phyloP scores from a whole-genome alignment of 2,329 filamentous ascomycete species.

The Aspergillus brunneoviolaceus region DNA sequence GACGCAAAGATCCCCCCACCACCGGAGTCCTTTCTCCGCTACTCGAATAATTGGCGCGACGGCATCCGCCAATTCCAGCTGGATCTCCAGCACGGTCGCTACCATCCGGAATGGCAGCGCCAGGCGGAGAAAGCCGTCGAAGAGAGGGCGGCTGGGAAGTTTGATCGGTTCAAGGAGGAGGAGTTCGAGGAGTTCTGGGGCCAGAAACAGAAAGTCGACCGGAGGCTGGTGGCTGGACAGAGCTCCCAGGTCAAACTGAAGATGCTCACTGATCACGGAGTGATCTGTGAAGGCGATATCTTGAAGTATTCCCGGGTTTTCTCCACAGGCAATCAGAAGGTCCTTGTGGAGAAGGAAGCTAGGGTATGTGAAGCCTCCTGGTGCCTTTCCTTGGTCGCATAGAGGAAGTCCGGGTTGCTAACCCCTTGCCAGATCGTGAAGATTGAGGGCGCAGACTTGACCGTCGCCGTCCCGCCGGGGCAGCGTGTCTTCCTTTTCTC shows the following conservation, averaged over 20 bases:
- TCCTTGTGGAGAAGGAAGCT: slow-evolving; percentile 45
- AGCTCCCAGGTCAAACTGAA: slow-evolving; percentile 42
- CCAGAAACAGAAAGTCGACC: slow-evolving; percentile 48
- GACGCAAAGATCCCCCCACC: slow-evolving; percentile 39
- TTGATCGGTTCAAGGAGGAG: slow-evolving; percentile 56
- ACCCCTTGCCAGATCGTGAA: slow-evolving; percentile 30
- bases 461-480: slow-evolving; percentile 42
- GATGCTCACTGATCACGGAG: slow-evolving; percentile 35
- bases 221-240: slow-evolving; percentile 40
- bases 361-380: slow-evolving; percentile 31
- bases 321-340: slow-evolving; percentile 24
- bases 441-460: slow-evolving; percentile 33
- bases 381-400: neutral
- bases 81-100: slow-evolving; percentile 56
- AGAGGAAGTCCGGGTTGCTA: neutral
- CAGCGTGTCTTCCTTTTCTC: slow-evolving; percentile 34
- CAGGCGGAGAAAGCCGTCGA: slow-evolving; percentile 55
- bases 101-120: slow-evolving; percentile 58
- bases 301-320: slow-evolving; percentile 40
- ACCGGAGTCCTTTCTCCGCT: slow-evolving; percentile 42
- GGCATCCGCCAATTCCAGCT: slow-evolving; percentile 56
- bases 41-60: slow-evolving; percentile 52
- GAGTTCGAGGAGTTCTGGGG: slow-evolving; percentile 60
- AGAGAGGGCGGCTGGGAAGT: slow-evolving; percentile 54
- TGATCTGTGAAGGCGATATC: slow-evolving; percentile 42